Base-by-base conservation (phyloP, 1,139 yeast species). In the Wickerhamomyces sp. region DNA sequence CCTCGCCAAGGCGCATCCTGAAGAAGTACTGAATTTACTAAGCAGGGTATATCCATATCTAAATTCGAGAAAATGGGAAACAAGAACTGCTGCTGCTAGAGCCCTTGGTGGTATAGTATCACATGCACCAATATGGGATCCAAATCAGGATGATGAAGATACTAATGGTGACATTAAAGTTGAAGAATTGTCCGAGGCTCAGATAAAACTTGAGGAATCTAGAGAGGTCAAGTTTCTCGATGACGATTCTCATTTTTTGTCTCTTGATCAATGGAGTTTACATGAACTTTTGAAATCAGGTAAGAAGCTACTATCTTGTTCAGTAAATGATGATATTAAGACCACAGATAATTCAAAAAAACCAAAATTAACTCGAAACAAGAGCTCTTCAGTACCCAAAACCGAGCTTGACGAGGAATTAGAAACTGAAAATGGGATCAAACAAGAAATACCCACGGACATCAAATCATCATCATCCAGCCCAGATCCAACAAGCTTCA, bases 61-160 rank as follows among this genome's bases (percentile, higher is more conserved):
- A 45, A 77, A 80, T 54, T 80, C 92, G 28, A 72, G 71, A 39
- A 87, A 83, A 64, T 94, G 99, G 99, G 98, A 94, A 60, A 90
- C 98, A 0, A 76, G 99, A 61, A 82, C 86, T 2, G 81, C 97
- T 1, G 95, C 98, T 1, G 97, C 97, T 1, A 68, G 90, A 44
- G 98, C 98, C 0, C 77, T 94, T 54, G 97, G 97, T 13, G 96
- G 95, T 3, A 89, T 94, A 28, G 94, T 89, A 7, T 76, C 79
- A 39, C 82, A 88, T 59, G 80, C 92, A 0, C 74, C 76, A 1
- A 55, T 71, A 29, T 94, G 97, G 97, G 88, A 88, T 55, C 98
- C 98, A 2, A 85, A 87, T 27, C 63, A 58, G 14, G 57, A 52
- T 4, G 59, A 53, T 10, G 59, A 51, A 7, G 39, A 41, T 12